Conservation (phyloP, 345 rosid species). For the Eucalyptus globulus region DNA sequence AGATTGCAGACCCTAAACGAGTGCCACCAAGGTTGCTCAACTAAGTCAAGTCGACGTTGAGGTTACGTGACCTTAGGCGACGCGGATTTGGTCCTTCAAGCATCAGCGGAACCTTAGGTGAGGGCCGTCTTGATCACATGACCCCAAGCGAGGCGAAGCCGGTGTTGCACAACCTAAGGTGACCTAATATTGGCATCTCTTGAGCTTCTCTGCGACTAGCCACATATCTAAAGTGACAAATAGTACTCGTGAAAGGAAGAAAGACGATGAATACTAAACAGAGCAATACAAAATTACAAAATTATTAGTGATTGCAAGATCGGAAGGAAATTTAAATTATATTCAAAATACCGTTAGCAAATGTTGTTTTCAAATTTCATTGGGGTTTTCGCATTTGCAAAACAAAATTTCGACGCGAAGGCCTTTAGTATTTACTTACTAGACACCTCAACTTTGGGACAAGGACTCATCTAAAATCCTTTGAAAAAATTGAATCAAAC, state of each 20-base stretch:
- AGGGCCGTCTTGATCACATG: neutral
- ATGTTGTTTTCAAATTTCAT: neutral
- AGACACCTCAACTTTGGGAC: neutral
- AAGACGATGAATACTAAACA: neutral
- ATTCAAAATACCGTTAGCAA: neutral
- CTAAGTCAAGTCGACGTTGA: neutral
- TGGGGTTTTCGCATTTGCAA: neutral
- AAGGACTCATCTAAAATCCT: accelerated
- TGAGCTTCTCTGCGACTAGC: neutral
- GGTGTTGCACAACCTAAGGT: neutral
- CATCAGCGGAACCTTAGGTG: neutral
- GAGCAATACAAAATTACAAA: neutral
- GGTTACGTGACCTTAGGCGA: neutral
- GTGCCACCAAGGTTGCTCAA: neutral
- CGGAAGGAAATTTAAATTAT: neutral
- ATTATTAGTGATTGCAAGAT: neutral
- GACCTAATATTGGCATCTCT: neutral
- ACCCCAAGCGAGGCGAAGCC: neutral
- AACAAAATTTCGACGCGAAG: no score
- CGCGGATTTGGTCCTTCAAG: neutral
- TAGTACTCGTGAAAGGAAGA: neutral
- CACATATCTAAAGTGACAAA: neutral
- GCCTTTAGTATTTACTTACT: no score
- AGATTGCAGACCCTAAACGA: neutral
- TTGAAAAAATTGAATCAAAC: neutral